These are phyloP conservation scores for Xylaria grammica DNA, from an alignment of 495 filamentous ascomycete genomes.

Conservation along the genomic window DNA sequence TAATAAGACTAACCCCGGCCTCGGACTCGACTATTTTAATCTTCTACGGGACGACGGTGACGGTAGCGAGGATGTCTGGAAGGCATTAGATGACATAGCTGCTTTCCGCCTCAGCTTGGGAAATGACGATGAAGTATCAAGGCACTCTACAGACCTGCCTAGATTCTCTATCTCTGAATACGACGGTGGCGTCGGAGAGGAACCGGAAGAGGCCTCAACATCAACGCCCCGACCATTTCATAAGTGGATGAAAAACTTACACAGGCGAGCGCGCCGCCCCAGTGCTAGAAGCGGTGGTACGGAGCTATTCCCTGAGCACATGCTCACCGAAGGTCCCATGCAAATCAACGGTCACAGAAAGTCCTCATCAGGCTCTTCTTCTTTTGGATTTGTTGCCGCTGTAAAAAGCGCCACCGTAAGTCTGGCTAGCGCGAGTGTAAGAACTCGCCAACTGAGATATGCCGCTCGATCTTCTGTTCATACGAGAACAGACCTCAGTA, in stretches of 20 bases:
- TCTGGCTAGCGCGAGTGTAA: conserved; percentile 68
- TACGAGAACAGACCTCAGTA: conserved; percentile 66
- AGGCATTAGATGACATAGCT: conserved; percentile 51
- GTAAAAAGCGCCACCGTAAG: conserved; percentile 80
- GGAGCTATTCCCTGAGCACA: conserved; percentile 53
- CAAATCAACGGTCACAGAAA: conserved; percentile 54
- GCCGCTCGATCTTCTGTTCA: conserved; percentile 59
- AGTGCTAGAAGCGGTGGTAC: conserved; percentile 33
- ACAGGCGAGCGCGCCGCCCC: conserved; percentile 53
- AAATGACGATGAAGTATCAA: conserved; percentile 36
- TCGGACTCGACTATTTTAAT: conserved; percentile 34
- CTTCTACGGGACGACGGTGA: conserved; percentile 25
- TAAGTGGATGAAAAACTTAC: conserved; percentile 64
- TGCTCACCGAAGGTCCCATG: conserved; percentile 37
- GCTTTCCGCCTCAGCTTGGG: conserved; percentile 43
- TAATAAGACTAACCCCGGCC: conserved; percentile 35
- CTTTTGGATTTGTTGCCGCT: conserved; percentile 72
- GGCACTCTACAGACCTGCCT: conserved; percentile 34
- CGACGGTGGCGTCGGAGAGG: conserved; percentile 17
- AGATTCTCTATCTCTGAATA: conserved; percentile 28
- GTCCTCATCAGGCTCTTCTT: conserved; percentile 73
- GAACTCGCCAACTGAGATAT: conserved; percentile 61
- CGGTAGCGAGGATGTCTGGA: conserved; percentile 36
- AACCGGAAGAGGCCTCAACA: conserved; percentile 18
- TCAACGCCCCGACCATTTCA: conserved; percentile 51